Evolutionary conservation across 208 protist genomes (phyloP).

Genomic region (Wallacemonas sp.): DNA sequence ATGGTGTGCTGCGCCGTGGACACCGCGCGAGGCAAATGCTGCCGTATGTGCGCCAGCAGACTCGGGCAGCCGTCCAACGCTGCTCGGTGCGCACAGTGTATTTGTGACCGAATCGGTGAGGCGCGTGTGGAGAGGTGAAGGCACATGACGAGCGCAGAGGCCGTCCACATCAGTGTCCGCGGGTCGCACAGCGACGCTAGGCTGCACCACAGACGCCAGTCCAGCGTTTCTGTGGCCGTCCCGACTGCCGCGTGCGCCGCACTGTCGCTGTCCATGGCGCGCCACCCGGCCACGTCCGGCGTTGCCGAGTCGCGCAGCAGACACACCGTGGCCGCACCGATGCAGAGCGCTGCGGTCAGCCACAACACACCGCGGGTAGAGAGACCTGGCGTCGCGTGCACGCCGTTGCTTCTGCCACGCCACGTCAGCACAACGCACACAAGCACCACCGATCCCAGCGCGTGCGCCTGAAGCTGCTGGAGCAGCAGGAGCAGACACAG

Average conservation of each 20-base stretch:
- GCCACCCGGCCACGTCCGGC: neutral
- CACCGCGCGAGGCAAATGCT: neutral
- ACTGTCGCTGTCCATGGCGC: too few species aligned
- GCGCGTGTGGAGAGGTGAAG: neutral
- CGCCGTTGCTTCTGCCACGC: neutral
- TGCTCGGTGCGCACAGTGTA: neutral
- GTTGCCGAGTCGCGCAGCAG: neutral
- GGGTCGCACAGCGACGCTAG: neutral
- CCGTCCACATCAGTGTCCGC: neutral
- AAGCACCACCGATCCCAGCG: neutral
- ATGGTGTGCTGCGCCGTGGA: neutral
- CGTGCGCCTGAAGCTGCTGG: constrained; percentile 1
- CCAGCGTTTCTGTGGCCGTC: too few species aligned
- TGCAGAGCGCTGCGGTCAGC: neutral
- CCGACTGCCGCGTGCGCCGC: too few species aligned
- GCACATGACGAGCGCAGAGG: neutral
- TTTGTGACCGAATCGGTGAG: neutral
- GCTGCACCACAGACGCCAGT: neutral
- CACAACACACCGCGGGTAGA: neutral
- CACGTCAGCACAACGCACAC: neutral
- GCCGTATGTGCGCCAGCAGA: neutral
- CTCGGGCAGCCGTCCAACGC: neutral
- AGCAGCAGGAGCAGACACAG: constrained; percentile 1
- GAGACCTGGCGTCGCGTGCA: neutral
- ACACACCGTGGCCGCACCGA: neutral